These are phyloP conservation scores for Ophiobolus disseminans DNA, from an alignment of 2,329 filamentous ascomycete genomes.

Conservation along the genomic window DNA sequence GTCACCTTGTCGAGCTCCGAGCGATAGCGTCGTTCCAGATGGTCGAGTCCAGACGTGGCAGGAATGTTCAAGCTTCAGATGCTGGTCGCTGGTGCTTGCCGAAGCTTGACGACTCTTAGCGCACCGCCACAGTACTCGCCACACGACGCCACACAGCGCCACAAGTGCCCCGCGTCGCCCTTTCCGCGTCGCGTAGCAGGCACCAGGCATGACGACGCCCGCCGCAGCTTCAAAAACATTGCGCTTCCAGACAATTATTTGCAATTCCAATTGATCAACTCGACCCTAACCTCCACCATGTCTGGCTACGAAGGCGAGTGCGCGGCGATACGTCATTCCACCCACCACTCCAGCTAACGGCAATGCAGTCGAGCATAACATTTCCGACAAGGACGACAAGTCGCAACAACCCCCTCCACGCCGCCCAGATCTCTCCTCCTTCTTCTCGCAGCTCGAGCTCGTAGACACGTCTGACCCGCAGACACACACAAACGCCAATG, in stretches of 20 bases:
- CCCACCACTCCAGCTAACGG: conserved; percentile 23
- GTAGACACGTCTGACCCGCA: conserved; percentile 60
- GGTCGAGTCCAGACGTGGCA: too few relatives aligned
- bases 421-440: conserved; percentile 69
- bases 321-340: not conserved
- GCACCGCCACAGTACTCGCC: conserved; percentile 1
- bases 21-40: too few relatives aligned
- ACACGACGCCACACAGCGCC: not conserved
- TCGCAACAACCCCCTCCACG: conserved; percentile 54
- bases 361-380: conserved; percentile 58
- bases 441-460: conserved; percentile 68
- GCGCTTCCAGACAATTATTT: conserved; percentile 4
- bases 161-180: not conserved
- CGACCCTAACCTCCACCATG: conserved; percentile 43
- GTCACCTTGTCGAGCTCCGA: too few relatives aligned
- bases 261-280: conserved; percentile 30
- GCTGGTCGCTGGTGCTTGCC: too few relatives aligned
- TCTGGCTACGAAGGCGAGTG: conserved; percentile 56
- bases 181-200: not conserved
- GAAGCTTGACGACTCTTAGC: too few relatives aligned
- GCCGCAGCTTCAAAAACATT: conserved; percentile 16
- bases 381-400: conserved; percentile 47
- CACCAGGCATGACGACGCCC: conserved; percentile 6
- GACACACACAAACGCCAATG: conserved; percentile 62
- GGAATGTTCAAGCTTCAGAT: too few relatives aligned